Evolutionary conservation across 2,329 filamentous ascomycete genomes (phyloP), one percentile per base, ranked within the genome.

Genomic region (Nannizzia gypsea): DNA sequence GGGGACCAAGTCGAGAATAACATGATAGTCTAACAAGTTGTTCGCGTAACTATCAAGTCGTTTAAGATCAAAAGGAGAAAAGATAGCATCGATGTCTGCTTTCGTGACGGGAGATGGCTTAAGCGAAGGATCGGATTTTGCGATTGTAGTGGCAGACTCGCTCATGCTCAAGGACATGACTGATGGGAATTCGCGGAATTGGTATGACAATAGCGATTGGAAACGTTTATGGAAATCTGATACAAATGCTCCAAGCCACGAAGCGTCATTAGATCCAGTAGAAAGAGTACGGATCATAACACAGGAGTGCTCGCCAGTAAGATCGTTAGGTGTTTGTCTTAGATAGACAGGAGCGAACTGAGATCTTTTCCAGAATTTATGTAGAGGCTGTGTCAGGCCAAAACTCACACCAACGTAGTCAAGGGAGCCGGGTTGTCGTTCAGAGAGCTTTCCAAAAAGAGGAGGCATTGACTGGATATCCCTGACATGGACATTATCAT

Each of bases 351-450:
- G 93, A 1, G 85, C 83, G 71, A 96, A 99, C 0, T 80, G 80
- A 15, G 87, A 83, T 38, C 88, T 87, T 75, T 96, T 96, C 93
- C 93, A 99, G 79, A 99, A 99, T 70, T 89, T 95, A 77, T 96
- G 93, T 13, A 99, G 83, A 13, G 83, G 81, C 42, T 85, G 80
- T 0, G 93, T 99, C 60, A 99, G 79, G 58, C 93, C 95, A 71
- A 95, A 99, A 68, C 89, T 95, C 56, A 99, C 95, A 70, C 95
- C 93, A 15, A 99, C 74, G 69, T 97, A 99, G 74, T 99, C 93
- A 5, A 99, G 83, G 4, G 77, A 77, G 50, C 89, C 86, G 0
- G 93, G 87, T 60, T 84, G 85, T 64, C 89, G 84, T 74, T 99
- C 90, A 0, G 87, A 84, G 31, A 99, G 79, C 67, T 91, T 92